Evolutionary conservation across 2,329 filamentous ascomycete genomes (phyloP), one percentile per base, ranked within the genome.

Genomic region (Fusarium subglutinans): DNA sequence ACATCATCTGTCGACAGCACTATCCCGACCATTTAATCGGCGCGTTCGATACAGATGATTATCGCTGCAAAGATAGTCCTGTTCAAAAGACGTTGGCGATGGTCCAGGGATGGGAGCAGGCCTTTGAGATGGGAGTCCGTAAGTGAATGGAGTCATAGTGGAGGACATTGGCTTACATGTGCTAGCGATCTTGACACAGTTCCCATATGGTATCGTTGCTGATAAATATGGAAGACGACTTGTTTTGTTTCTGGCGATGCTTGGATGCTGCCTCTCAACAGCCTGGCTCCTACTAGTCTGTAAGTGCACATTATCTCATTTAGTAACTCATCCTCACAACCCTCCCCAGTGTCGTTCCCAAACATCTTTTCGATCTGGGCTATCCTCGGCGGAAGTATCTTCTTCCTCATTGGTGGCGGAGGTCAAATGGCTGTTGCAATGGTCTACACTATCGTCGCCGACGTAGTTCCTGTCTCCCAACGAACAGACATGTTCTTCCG

Each of bases 11-110:
- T 78, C 85, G 85, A 30, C 76, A 82, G 22, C 83, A 86, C 69
- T 87, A 86, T 71, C 84, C 86, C 10, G 80, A 83, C 5, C 79
- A 84, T 50, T 74, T 81, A 30, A 78, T 83, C 2, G 73, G 72
- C 38, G 74, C 70, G 51, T 59, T 68, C 50, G 76, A 58, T 7
- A 69, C 79, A 76, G 58, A 79, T 5, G 86, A 88, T 63, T 76
- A 81, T 50, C 80, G 83, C 11, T 90, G 89, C 80, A 90, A 90
- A 75, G 77, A 79, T 7, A 77, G 81, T 1, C 78, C 81, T 6
- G 86, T 91, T 2, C 88, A 90, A 73, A 82, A 84, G 33, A 82
- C 84, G 26, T 80, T 90, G 48, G 87, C 88, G 18, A 85, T 86
- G 82, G 79, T 90, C 24, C 82, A 83, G 45, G 88, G 87, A 2